Percentiles rank a stretch among this genome's conserved stretches.
phyloP scores from a whole-genome alignment of 148 eudicot genomes.

The Nepenthes mirabilis region DNA sequence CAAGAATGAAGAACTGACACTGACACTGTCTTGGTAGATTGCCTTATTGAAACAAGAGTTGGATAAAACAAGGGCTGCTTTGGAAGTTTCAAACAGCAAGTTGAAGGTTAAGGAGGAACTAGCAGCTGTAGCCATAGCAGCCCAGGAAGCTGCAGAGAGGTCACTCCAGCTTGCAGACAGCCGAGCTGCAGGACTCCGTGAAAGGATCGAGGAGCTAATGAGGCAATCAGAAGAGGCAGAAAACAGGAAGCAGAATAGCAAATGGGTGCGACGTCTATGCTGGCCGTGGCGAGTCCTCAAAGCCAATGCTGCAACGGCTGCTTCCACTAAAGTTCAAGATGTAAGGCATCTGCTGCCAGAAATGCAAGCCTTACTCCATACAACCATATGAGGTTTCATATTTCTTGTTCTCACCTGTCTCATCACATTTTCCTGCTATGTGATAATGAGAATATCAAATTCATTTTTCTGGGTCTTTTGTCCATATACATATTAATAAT shows the following conservation, averaged over 20 bases:
- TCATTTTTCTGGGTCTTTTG: background rate
- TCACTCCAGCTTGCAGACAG: slow-evolving; percentile 58
- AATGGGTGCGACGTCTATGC: slow-evolving; percentile 30
- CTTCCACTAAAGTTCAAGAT: slow-evolving; percentile 14
- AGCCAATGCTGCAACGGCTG: slow-evolving; percentile 12
- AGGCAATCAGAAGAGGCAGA: slow-evolving; percentile 44
- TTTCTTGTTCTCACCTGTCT: background rate
- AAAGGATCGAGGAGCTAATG: slow-evolving; percentile 48
- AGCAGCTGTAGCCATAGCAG: slow-evolving; percentile 57
- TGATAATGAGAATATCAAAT: too few species aligned
- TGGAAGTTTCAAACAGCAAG: slow-evolving; percentile 41
- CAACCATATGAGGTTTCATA: slow-evolving; percentile 7
- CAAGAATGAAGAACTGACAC: background rate
- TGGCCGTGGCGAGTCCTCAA: slow-evolving; percentile 55
- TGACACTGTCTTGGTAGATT: slow-evolving; percentile 15
- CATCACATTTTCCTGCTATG: too few species aligned
- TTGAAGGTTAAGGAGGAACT: slow-evolving; percentile 55
- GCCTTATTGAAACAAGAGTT: slow-evolving; percentile 44
- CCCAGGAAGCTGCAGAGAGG: slow-evolving; percentile 55
- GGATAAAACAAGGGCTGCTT: slow-evolving; percentile 48
- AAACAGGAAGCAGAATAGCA: slow-evolving; percentile 17
- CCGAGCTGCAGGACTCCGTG: slow-evolving; percentile 28
- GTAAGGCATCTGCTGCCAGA: slow-evolving; percentile 31
- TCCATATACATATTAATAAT: too few species aligned
- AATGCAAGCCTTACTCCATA: slow-evolving; percentile 47